Conservation (phyloP, 1,284 basidiomycete species). For the Takashimella tepidaria region DNA sequence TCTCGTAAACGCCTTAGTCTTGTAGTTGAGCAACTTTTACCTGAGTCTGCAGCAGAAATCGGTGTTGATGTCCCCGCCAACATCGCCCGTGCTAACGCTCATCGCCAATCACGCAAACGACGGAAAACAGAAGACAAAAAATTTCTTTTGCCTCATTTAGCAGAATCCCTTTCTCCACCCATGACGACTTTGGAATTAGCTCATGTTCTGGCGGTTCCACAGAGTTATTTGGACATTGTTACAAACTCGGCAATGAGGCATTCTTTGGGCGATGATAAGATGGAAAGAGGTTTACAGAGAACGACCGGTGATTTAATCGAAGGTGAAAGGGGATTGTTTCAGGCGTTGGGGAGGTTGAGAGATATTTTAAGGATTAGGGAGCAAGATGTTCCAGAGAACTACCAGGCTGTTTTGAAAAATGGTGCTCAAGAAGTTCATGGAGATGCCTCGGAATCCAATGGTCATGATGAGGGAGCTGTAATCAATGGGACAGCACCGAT, state of each 20-base stretch:
- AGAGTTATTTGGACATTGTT: conserved; percentile 44
- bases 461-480: conserved; percentile 3
- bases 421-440: conserved; percentile 2
- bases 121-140: conserved; percentile 26
- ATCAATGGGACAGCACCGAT: background rate
- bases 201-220: conserved; percentile 39
- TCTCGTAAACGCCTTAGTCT: conserved; percentile 34
- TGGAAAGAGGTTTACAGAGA: conserved; percentile 44
- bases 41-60: conserved; percentile 36
- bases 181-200: conserved; percentile 38
- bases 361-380: conserved; percentile 37
- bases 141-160: conserved; percentile 38
- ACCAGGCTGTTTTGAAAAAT: background rate
- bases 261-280: conserved; percentile 44
- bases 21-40: conserved; percentile 38
- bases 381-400: conserved; percentile 29
- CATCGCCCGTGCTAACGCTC: conserved; percentile 25
- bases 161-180: conserved; percentile 39
- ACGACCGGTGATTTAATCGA: conserved; percentile 47
- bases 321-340: conserved; percentile 45
- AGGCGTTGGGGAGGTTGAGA: conserved; percentile 41
- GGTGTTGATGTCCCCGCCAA: conserved; percentile 31
- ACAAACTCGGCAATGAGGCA: conserved; percentile 43
- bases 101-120: conserved; percentile 23
- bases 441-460: conserved; percentile 9